These are phyloP conservation scores for Dionaea muscipula DNA, from an alignment of 179 eudicot genomes.

Conservation along the genomic window DNA sequence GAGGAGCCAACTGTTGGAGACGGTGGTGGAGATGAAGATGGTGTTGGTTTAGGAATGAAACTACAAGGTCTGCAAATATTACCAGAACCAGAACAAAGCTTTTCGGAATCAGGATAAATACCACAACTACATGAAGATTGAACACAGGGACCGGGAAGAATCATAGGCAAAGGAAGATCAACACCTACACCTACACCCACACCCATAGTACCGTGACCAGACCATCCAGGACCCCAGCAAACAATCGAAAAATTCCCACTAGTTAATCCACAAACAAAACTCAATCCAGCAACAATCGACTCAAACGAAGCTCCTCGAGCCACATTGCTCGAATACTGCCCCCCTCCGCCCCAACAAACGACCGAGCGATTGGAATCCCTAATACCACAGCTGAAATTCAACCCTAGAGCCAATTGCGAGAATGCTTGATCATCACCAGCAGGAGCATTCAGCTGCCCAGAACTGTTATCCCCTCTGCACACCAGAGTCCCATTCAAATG, in stretches of 20 bases:
- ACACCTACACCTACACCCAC: conserved; percentile 6
- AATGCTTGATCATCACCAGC: conserved; percentile 19
- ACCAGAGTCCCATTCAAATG: conserved; percentile 30
- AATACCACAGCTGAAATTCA: conserved; percentile 52
- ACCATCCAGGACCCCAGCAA: conserved; percentile 98
- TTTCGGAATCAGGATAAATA: conserved; percentile 46
- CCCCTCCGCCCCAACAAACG: conserved; percentile 65
- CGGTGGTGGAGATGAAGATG: conserved; percentile 13
- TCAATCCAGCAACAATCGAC: conserved; percentile 42
- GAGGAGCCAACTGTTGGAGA: conserved; percentile 16
- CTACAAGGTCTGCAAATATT: conserved; percentile 42
- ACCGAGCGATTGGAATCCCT: conserved; percentile 39
- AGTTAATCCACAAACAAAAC: conserved; percentile 58
- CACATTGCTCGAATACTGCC: conserved; percentile 23
- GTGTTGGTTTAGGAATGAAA: background rate
- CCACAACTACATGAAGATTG: conserved; percentile 49
- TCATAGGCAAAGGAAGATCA: conserved; percentile 29
- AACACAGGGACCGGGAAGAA: conserved; percentile 80
- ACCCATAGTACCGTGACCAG: too few species aligned
- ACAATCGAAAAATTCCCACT: conserved; percentile 44
- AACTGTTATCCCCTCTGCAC: conserved; percentile 42
- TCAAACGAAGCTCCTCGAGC: conserved; percentile 39
- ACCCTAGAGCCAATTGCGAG: conserved; percentile 41
- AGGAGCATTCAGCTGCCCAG: conserved; percentile 39
- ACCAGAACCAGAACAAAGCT: conserved; percentile 55